Conservation (phyloP, 2,329 filamentous ascomycete genomes). For the Lecanosticta acicola region DNA sequence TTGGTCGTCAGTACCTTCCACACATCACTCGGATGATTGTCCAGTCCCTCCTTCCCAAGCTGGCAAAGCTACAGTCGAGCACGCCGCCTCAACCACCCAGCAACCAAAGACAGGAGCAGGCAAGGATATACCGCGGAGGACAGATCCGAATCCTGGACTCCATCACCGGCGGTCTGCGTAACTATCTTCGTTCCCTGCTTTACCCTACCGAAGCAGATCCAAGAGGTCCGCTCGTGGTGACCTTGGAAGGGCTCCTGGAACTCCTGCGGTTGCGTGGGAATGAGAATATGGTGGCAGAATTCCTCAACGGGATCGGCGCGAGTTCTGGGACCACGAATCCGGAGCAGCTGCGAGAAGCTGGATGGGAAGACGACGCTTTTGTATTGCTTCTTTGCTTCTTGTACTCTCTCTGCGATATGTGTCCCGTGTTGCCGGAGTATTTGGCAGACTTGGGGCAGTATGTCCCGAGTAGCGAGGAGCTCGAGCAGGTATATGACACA, state of each 20-base stretch:
- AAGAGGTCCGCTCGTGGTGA: constrained; percentile 23
- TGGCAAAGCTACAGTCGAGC: constrained; percentile 27
- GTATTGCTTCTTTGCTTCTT: constrained; percentile 30
- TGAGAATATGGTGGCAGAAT: constrained; percentile 15
- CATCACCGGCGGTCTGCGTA: constrained; percentile 25
- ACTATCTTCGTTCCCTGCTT: constrained; percentile 25
- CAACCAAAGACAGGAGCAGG: constrained; percentile 38
- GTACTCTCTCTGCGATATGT: constrained; percentile 5
- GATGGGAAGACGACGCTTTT: constrained; percentile 35
- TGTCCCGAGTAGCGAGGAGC: constrained; percentile 1
- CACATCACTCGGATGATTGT: constrained; percentile 33
- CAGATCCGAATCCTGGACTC: constrained; percentile 33
- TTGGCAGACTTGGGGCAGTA: not conserved
- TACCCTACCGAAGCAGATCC: constrained; percentile 6
- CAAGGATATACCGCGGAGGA: constrained; percentile 40
- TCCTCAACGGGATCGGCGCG: constrained; percentile 31
- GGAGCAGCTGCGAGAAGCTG: constrained; percentile 27
- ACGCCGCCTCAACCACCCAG: constrained; percentile 20
- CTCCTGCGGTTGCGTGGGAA: constrained; percentile 47
- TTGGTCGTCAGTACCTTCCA: constrained; percentile 29
- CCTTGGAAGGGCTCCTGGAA: constrained; percentile 27
- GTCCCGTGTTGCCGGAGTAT: constrained; percentile 3
- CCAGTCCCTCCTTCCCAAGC: constrained; percentile 31
- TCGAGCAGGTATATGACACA: constrained; percentile 1
- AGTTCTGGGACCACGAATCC: constrained; percentile 29